Base-by-base conservation (phyloP, 148 eudicot species). In the Gaultheria prostrata region DNA sequence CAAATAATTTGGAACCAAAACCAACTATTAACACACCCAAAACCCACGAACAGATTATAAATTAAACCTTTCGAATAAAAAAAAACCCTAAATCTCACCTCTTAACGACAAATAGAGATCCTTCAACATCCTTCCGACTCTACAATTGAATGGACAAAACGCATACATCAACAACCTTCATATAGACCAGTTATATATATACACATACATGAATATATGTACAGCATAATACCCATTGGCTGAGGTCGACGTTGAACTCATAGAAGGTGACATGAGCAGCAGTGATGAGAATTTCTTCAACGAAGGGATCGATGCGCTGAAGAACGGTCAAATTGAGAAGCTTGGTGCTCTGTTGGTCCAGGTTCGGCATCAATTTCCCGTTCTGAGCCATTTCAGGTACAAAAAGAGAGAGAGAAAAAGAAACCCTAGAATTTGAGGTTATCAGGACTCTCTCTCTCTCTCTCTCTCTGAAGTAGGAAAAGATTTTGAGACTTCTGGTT, bases 181-280 rank as follows among this genome's bases (percentile, higher is more conserved):
- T 13, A 39, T 39, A 39, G 43, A 39, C 43, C 43, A 39, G 43
- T 39, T 39, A 39, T 39, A 39, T 39, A 39, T 39, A 39, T 0
- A 65, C 8, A 26, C 32, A 65, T 17, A 3, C n/a, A 57, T 20
- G 8, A 0, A 65, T 1, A 65, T 9, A 65, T 28, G 50, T 1
- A 46, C 3, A 48, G 83, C 74, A n/a, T 39, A 4, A 39, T 84
- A 95, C 98, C 98, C 98, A 95, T 92, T 94, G 98, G 88, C 89
- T 92, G 54, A 85, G 91, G 35, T 96, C 98, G 85, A 93, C 86
- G 85, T 94, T 92, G 88, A 96, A 96, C 86, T 92, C 93, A 79
- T 96, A 96, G 81, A 96, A 90, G 81, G 98, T 94, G 85, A 94
- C 98, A 82, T 96, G 98, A 84, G 98, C 94, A 72, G 98, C 97